Percentiles rank a stretch among this genome's conserved stretches.
Evolutionary conservation across 140 eudicot species (phyloP).

Genomic region (Stevia rebaudiana): DNA sequence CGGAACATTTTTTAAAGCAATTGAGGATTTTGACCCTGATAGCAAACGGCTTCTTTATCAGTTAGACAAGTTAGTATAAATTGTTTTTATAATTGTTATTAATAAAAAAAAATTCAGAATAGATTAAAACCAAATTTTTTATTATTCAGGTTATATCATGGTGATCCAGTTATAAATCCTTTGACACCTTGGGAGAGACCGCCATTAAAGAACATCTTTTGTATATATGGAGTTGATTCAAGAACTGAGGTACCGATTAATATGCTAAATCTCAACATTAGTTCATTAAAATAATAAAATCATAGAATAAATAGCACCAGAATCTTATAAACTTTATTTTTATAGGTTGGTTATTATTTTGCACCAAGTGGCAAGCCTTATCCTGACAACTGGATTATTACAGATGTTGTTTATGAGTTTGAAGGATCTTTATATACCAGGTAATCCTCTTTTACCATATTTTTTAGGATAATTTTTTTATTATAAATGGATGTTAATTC

Average conservation of each 20-base stretch:
- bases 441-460: constrained; percentile 34
- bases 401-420: constrained; percentile 78
- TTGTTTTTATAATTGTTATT: neutral
- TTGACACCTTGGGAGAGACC: constrained; percentile 99
- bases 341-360: constrained; percentile 91
- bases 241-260: constrained; percentile 68
- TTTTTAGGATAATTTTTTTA: neutral
- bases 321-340: constrained; percentile 20
- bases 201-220: constrained; percentile 83
- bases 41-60: constrained; percentile 77
- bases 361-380: constrained; percentile 99
- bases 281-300: neutral
- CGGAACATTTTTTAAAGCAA: constrained; percentile 83
- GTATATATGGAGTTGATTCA: constrained; percentile 82
- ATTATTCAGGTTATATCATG: constrained; percentile 68
- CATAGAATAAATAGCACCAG: constrained; percentile 2
- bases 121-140: neutral
- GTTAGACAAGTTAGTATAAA: constrained; percentile 67
- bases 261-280: constrained; percentile 8
- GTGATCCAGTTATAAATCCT: constrained; percentile 84
- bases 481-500: neutral
- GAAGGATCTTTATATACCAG: constrained; percentile 88
- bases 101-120: neutral
- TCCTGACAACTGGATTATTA: constrained; percentile 95
- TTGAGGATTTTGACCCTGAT: constrained; percentile 82